phyloP scores from a whole-genome alignment of 495 filamentous ascomycete species.

The Aspergillus baeticus region DNA sequence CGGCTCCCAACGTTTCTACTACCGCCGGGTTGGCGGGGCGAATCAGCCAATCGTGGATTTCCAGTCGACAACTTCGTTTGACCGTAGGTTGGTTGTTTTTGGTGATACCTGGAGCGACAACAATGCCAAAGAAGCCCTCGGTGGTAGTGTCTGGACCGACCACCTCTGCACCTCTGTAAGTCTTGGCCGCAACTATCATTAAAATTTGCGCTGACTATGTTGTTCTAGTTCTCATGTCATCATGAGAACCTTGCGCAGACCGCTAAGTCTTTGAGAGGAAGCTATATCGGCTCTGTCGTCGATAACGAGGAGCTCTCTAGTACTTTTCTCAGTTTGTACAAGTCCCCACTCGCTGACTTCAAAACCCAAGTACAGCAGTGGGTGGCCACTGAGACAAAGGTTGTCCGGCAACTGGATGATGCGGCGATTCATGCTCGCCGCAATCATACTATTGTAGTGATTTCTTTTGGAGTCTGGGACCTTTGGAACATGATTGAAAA shows the following conservation, averaged over 20 bases:
- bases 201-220: conserved; percentile 1
- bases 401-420: conserved; percentile 19
- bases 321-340: conserved; percentile 25
- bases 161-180: conserved; percentile 45
- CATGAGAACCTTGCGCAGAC: conserved; percentile 47
- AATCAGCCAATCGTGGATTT: conserved; percentile 19
- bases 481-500: conserved; percentile 46
- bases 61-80: conserved; percentile 23
- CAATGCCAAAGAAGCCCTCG: conserved; percentile 34
- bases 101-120: conserved; percentile 53
- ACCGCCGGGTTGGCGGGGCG: conserved; percentile 22
- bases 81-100: conserved; percentile 45
- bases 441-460: conserved; percentile 37
- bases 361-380: conserved; percentile 43
- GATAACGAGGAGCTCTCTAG: conserved; percentile 34
- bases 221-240: conserved; percentile 39
- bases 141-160: conserved; percentile 42
- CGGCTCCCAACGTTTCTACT: conserved; percentile 26
- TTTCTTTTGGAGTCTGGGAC: conserved; percentile 53
- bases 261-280: conserved; percentile 26
- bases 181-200: neutral
- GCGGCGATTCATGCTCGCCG: conserved; percentile 25
- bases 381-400: conserved; percentile 32
- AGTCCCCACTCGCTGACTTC: conserved; percentile 37
- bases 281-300: conserved; percentile 41